Evolutionary conservation across 768 basidiomycete species (phyloP).

Genomic region (Trametes cubensis): DNA sequence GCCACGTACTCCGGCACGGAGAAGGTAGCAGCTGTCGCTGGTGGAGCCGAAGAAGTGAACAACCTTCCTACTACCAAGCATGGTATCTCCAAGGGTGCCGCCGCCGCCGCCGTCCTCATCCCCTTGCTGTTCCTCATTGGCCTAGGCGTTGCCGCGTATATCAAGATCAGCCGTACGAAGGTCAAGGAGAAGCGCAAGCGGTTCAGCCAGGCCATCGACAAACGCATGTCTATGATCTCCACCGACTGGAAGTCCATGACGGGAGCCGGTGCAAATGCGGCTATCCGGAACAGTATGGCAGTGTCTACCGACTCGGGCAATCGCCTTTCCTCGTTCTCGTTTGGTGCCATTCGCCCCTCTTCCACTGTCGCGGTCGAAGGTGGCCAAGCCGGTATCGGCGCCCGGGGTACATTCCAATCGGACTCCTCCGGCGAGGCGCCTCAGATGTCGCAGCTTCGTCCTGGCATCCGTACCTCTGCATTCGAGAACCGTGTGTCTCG

Average conservation of each 20-base stretch:
- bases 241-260: constrained; percentile 78
- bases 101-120: constrained; percentile 67
- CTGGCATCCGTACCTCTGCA: constrained; percentile 55
- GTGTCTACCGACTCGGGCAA: constrained; percentile 39
- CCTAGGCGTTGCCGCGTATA: constrained; percentile 47
- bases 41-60: constrained; percentile 43
- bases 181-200: constrained; percentile 54
- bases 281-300: constrained; percentile 71
- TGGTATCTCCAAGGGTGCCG: constrained; percentile 51
- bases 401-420: constrained; percentile 28
- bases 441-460: constrained; percentile 50
- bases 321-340: constrained; percentile 53
- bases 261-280: constrained; percentile 68
- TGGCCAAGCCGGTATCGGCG: constrained; percentile 46
- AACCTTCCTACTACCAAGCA: constrained; percentile 35
- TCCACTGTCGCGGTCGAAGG: constrained; percentile 50
- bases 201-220: constrained; percentile 71
- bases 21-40: constrained; percentile 33
- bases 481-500: constrained; percentile 54
- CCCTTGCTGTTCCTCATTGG: constrained; percentile 61
- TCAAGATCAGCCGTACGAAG: constrained; percentile 55
- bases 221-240: constrained; percentile 82
- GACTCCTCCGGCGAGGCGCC: constrained; percentile 23
- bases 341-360: constrained; percentile 53
- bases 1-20: constrained; percentile 56